Conservation (phyloP, 2,329 filamentous ascomycete genomes). For the Scedosporium minutisporum region DNA sequence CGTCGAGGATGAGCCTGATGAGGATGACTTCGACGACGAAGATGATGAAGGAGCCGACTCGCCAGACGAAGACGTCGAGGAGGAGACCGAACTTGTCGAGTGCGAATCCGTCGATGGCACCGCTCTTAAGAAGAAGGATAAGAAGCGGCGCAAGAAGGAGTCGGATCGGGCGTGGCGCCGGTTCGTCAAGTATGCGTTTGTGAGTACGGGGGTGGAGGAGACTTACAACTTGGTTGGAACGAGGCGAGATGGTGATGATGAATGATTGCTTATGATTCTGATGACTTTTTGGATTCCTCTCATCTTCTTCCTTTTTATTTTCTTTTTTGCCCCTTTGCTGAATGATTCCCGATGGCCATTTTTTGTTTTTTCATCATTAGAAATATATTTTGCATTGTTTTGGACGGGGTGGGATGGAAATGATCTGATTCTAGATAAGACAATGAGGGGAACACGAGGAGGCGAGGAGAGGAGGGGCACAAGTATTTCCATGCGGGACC, state of each 20-base stretch:
- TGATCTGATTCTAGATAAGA: too few relatives aligned
- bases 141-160: constrained; percentile 42
- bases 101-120: constrained; percentile 18
- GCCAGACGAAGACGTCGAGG: constrained; percentile 16
- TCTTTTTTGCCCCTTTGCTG: background rate
- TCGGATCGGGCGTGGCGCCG: constrained; percentile 66
- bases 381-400: too few relatives aligned
- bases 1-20: constrained; percentile 12
- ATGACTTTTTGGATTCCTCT: constrained; percentile 3
- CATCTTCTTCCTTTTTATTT: background rate
- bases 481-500: too few relatives aligned
- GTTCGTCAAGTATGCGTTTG: constrained; percentile 72
- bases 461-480: too few relatives aligned
- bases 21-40: constrained; percentile 12
- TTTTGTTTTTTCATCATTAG: too few relatives aligned
- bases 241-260: background rate
- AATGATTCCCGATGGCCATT: background rate
- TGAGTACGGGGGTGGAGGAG: constrained; percentile 54
- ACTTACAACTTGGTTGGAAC: constrained; percentile 45
- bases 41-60: constrained; percentile 18
- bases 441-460: too few relatives aligned
- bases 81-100: constrained; percentile 17
- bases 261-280: constrained; percentile 1
- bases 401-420: too few relatives aligned
- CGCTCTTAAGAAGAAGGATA: constrained; percentile 29